Evolutionary conservation across 2,329 filamentous ascomycete genomes (phyloP), one percentile per base, ranked within the genome.

Genomic region (Triangularia setosa): DNA sequence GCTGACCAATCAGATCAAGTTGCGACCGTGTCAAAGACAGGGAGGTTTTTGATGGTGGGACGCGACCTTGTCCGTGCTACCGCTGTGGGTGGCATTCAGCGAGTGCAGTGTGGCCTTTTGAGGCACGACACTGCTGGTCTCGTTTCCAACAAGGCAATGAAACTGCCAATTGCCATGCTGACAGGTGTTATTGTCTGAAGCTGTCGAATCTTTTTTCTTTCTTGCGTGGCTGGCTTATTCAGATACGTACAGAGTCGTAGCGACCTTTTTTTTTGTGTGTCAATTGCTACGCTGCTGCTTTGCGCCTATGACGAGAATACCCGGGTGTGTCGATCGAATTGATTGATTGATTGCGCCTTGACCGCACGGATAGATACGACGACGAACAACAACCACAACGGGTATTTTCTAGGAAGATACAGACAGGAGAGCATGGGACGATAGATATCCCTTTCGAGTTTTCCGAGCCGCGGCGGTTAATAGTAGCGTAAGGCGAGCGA

Each of bases 1-100:
- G 21, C 60, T 18, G 60, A 24, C 69, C 67, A 68, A 70, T 69
- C 60, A 64, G 52, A 52, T 18, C 59, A 60, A 56, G 48, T 57
- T 63, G 65, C 63, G 63, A 67, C 65, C 58, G 65, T 67, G 65
- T 67, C 65, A 67, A 65, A 66, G 59, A 59, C 16, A 33, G 53
- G n/a, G 28, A 21, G 14, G 40, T 48, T 27, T 24, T 40, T 7
- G 35, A 33, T 12, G 30, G 30, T 6, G 11, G 30, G 30, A 40
- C 16, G 14, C 4, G 35, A 7, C 5, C 35, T 48, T 48, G 40
- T 48, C 40, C 40, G 40, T 44, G n/a, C 35, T 56, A 18, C 54
- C 8, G 54, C 55, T 28, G 21, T n/a, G 16, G 16, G 54, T 57
- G 54, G 16, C 25, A 33, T 58, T 58, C 53, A 56, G 53, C 18